Evolutionary conservation across 768 basidiomycete species (phyloP), one percentile per base, ranked within the genome.

Genomic region (Tricholoma sp.): DNA sequence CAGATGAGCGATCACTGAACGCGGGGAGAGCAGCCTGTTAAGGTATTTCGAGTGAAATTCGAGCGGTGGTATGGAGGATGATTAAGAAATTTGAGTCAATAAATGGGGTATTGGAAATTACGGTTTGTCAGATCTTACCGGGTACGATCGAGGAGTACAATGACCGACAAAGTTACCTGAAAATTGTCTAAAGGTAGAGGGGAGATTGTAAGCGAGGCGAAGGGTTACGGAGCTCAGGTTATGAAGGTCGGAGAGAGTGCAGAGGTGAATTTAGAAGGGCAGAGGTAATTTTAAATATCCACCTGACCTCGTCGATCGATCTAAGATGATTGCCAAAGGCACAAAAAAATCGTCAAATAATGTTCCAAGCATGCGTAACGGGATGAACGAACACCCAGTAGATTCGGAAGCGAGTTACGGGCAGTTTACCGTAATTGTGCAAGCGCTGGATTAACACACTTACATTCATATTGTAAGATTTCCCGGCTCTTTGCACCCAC

Each of bases 101-200:
- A 59, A n/a, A 57, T 50, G 54, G 51, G 54, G 57, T 31, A 55
- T 59, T 60, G 36, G 50, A 59, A 55, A 58, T 58, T 32, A 34
- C 24, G 28, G 55, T 50, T 60, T 63, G 55, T 58, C 55, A 57
- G 60, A 63, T 65, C 58, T 55, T 54, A 57, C 62, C 61, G 66
- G 67, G 51, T 63, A 37, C 65, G 68, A 69, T 69, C 65, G 68
- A 66, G 24, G 24, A 2, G 24, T 24, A 24, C 24, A 4, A 24
- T 24, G 24, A 48, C 55, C 47, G 52, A 57, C 33, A 34, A 20
- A 39, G n/a, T 7, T 28, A 28, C 15, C 7, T 32, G 10, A 9
- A 49, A 2, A 18, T 7, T 11, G 31, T n/a, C 6, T 31, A 3
- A 17, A 18, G 11, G 17, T 20, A 6, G 12, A 47, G 33, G 15